Percentiles rank a stretch among this genome's conserved stretches.
These are phyloP conservation scores for Adansonia madagascariensis DNA, from an alignment of 441 rosid species.

Conservation along the genomic window DNA sequence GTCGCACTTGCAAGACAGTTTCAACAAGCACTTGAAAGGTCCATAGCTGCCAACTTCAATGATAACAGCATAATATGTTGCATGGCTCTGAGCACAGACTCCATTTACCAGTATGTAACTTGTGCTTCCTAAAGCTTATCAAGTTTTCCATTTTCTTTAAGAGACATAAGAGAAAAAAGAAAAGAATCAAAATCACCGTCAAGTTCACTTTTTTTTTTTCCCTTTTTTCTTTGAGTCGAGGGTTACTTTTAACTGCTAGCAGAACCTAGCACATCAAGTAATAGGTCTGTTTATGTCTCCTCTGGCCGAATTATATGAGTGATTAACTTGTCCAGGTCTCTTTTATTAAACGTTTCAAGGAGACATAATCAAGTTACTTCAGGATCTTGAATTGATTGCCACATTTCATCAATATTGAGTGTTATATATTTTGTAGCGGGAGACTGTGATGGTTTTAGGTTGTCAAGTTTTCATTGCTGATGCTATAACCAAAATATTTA, in stretches of 20 bases:
- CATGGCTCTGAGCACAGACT: slow-evolving; percentile 58
- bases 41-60: slow-evolving; percentile 46
- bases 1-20: slow-evolving; percentile 51
- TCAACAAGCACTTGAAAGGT: slow-evolving; percentile 55
- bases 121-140: slow-evolving; percentile 9
- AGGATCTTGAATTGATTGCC: not conserved
- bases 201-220: not conserved
- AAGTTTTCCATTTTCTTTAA: slow-evolving; percentile 5
- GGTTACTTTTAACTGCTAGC: not conserved
- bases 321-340: not conserved
- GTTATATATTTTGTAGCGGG: not conserved
- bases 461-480: not conserved
- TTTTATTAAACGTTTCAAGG: not conserved
- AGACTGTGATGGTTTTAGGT: not conserved
- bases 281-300: not conserved
- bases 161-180: not conserved
- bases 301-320: not conserved
- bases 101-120: slow-evolving; percentile 47
- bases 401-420: not conserved
- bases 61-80: slow-evolving; percentile 62
- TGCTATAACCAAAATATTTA: not conserved
- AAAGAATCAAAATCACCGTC: not conserved
- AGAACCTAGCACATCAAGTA: not conserved
- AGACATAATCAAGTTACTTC: not conserved
- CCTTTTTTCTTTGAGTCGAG: not conserved